phyloP scores from a whole-genome alignment of 306 rosid genomes.

The Prunus fruticosa region DNA sequence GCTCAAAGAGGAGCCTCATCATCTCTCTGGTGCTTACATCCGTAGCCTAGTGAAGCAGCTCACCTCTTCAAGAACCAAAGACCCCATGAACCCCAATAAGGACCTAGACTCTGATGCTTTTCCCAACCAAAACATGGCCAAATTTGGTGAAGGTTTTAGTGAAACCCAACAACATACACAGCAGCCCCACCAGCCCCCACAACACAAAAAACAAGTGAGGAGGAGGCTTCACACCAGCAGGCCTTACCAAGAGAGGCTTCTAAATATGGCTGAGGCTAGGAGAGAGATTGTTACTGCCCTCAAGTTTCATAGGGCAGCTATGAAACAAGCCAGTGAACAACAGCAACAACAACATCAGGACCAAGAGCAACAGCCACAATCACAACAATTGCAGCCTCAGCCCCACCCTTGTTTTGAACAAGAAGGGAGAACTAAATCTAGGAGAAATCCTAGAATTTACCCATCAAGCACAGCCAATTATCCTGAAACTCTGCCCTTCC shows the following conservation, averaged over 20 bases:
- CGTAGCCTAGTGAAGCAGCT: slow-evolving; percentile 71
- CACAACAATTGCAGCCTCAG: slow-evolving; percentile 19
- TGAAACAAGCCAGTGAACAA: slow-evolving; percentile 68
- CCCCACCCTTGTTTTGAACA: slow-evolving; percentile 40
- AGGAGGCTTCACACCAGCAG: slow-evolving; percentile 69
- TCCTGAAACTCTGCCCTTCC: slow-evolving; percentile 26
- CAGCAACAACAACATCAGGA: slow-evolving; percentile 39
- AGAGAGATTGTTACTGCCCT: slow-evolving; percentile 89
- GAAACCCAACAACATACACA: slow-evolving; percentile 30
- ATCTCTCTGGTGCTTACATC: slow-evolving; percentile 64
- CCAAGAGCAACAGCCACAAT: slow-evolving; percentile 19
- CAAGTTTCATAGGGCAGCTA: slow-evolving; percentile 82
- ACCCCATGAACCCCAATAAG: slow-evolving; percentile 38
- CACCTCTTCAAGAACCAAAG: slow-evolving; percentile 53
- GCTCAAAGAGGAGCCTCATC: slow-evolving; percentile 45
- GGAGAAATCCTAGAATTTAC: slow-evolving; percentile 52
- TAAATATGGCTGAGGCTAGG: slow-evolving; percentile 93
- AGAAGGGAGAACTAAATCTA: slow-evolving; percentile 46
- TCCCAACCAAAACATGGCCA: slow-evolving; percentile 22
- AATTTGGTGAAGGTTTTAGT: slow-evolving; percentile 30
- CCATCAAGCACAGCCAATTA: slow-evolving; percentile 45
- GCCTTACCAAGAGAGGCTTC: slow-evolving; percentile 75
- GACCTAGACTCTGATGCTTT: slow-evolving; percentile 27
- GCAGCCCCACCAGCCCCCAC: slow-evolving; percentile 31
- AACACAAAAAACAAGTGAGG: slow-evolving; percentile 72